A percentile compares a stretch with the other conserved stretches of the same genome.
Evolutionary conservation across 495 filamentous ascomycete species (phyloP).

Genomic region (Recurvomyces mirabilis): DNA sequence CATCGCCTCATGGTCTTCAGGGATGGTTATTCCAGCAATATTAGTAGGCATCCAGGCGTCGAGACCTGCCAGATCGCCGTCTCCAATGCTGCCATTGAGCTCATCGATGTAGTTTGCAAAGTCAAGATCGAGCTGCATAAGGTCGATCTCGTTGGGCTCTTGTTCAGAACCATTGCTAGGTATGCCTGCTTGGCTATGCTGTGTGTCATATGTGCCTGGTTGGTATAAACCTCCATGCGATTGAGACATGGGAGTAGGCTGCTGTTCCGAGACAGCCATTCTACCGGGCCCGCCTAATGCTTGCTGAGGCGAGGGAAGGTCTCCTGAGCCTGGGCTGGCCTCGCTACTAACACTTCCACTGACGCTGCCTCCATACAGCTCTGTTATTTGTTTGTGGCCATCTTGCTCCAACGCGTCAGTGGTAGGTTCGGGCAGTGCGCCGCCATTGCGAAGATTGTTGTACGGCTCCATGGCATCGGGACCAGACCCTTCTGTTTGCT

Average conservation of each 20-base stretch:
- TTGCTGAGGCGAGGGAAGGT: not conserved
- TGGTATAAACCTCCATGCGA: no score
- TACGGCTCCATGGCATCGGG: not conserved
- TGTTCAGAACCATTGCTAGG: not conserved
- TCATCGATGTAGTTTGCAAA: conserved; percentile 6
- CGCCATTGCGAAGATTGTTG: not conserved
- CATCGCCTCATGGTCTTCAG: not conserved
- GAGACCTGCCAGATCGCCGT: conserved; percentile 1
- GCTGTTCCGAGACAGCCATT: not conserved
- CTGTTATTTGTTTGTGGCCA: no score
- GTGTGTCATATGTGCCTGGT: not conserved
- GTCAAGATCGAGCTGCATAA: conserved; percentile 11
- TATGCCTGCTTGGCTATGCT: not conserved
- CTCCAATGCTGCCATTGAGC: not conserved
- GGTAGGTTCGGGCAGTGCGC: not conserved
- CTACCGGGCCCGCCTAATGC: not conserved
- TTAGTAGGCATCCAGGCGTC: conserved; percentile 2
- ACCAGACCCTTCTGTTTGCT: not conserved
- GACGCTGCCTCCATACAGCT: no score
- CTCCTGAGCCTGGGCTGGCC: not conserved
- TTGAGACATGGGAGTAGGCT: no score
- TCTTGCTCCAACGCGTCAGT: not conserved
- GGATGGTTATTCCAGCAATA: not conserved
- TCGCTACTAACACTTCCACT: no score
- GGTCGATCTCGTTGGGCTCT: not conserved